phyloP scores from a whole-genome alignment of 1,139 yeast genomes.

The Nakaseomyces glabratus region DNA sequence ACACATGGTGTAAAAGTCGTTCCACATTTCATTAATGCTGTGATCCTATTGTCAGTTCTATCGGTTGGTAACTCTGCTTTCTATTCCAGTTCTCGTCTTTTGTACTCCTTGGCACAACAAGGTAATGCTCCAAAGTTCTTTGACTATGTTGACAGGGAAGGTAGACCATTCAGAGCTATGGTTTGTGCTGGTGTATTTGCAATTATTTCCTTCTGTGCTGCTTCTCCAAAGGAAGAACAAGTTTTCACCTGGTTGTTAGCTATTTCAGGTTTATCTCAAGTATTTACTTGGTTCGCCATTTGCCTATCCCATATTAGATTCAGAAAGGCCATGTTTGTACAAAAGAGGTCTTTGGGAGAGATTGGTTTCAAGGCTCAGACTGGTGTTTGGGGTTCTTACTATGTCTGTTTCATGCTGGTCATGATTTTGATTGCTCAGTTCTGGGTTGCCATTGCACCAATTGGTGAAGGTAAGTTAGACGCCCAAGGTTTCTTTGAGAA shows the following conservation, averaged over 20 bases:
- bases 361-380: slow-evolving; percentile 44
- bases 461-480: slow-evolving; percentile 37
- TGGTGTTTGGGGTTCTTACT: slow-evolving; percentile 43
- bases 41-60: slow-evolving; percentile 40
- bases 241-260: slow-evolving; percentile 56
- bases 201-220: slow-evolving; percentile 47
- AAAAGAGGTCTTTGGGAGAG: slow-evolving; percentile 43
- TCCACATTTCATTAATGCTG: slow-evolving; percentile 36
- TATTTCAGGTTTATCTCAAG: slow-evolving; percentile 49
- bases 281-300: slow-evolving; percentile 54
- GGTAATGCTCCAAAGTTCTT: slow-evolving; percentile 49
- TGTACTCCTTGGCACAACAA: slow-evolving; percentile 49
- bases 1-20: slow-evolving; percentile 61
- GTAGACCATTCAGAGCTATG: slow-evolving; percentile 51
- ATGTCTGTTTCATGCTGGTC: slow-evolving; percentile 37
- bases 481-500: slow-evolving; percentile 48
- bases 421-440: slow-evolving; percentile 46
- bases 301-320: slow-evolving; percentile 49
- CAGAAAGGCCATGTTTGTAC: slow-evolving; percentile 45
- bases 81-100: slow-evolving; percentile 48
- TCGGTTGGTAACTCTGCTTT: slow-evolving; percentile 50
- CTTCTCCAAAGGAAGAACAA: slow-evolving; percentile 41
- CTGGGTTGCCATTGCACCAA: slow-evolving; percentile 62
- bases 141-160: slow-evolving; percentile 49
- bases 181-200: slow-evolving; percentile 41